These are phyloP conservation scores for Paratinospora sagittata DNA, from an alignment of 164 flowering plant species.

Conservation along the genomic window DNA sequence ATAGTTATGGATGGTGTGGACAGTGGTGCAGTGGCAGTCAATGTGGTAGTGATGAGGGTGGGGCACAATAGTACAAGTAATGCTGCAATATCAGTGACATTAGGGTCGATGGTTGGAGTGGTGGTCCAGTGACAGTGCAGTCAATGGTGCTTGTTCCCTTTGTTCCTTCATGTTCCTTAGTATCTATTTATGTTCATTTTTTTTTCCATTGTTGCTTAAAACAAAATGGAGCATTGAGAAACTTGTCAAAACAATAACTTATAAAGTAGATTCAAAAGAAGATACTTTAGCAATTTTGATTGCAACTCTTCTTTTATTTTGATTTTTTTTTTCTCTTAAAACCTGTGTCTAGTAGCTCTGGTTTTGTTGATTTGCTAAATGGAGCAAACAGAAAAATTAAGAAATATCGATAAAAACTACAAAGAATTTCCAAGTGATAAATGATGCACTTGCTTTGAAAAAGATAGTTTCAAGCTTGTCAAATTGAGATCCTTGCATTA, in stretches of 20 bases:
- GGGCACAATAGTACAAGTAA: not conserved
- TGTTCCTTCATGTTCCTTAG: not conserved
- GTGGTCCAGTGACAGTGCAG: not conserved
- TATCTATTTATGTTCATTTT: not conserved
- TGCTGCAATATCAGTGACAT: not conserved
- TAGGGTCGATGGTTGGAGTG: not conserved
- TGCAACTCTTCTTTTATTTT: not conserved
- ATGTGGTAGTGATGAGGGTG: not conserved
- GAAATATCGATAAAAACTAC: too few relatives aligned
- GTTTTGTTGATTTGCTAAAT: too few relatives aligned
- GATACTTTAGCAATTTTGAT: not conserved
- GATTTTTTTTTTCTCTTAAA: not conserved
- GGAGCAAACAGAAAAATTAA: too few relatives aligned
- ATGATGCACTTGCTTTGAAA: too few relatives aligned
- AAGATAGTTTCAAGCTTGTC: too few relatives aligned
- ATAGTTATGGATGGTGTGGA: not conserved
- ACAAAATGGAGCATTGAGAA: not conserved
- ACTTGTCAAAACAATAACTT: too few relatives aligned
- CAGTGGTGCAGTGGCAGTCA: not conserved
- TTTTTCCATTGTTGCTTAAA: not conserved
- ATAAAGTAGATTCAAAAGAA: too few relatives aligned
- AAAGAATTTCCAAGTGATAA: too few relatives aligned
- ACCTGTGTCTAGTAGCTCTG: not conserved
- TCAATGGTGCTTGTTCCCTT: not conserved
- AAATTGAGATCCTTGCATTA: too few relatives aligned